Evolutionary conservation across 2,329 filamentous ascomycete genomes (phyloP).

Genomic region (Domatiomyces catenatus): DNA sequence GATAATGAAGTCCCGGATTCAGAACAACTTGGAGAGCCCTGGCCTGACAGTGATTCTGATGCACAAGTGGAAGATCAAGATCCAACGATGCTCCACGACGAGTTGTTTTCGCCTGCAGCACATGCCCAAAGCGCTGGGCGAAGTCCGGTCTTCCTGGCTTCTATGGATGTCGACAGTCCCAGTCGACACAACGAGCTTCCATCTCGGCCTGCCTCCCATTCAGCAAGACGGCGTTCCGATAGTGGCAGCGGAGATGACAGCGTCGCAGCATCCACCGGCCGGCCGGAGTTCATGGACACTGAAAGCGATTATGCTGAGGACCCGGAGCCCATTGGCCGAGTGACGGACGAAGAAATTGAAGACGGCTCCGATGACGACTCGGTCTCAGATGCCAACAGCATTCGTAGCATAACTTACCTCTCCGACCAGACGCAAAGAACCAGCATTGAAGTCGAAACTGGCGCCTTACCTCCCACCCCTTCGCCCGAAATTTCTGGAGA

Average conservation of each 20-base stretch:
- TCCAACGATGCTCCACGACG: not conserved
- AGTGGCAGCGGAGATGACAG: not conserved
- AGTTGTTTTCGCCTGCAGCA: not conserved
- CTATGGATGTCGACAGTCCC: not conserved
- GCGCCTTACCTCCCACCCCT: not conserved
- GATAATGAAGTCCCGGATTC: slow-evolving; percentile 8
- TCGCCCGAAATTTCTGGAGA: not conserved
- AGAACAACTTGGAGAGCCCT: slow-evolving; percentile 9
- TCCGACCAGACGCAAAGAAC: not conserved
- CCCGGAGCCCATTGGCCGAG: not conserved
- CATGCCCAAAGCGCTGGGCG: not conserved
- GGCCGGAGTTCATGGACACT: not conserved
- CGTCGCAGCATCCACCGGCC: not conserved
- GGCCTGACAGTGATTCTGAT: slow-evolving; percentile 5
- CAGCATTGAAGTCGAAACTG: slow-evolving; percentile 1
- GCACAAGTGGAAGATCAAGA: not conserved
- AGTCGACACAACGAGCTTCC: not conserved
- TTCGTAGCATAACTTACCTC: not conserved
- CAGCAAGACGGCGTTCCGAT: not conserved
- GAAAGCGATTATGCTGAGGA: not conserved
- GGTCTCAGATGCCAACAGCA: not conserved
- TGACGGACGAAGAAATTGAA: not conserved
- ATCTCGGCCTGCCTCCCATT: not conserved
- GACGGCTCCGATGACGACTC: not conserved
- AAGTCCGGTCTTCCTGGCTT: not conserved